Evolutionary conservation across 1,284 basidiomycete species (phyloP).

Genomic region (Ceratorhiza oryzae-sativae): DNA sequence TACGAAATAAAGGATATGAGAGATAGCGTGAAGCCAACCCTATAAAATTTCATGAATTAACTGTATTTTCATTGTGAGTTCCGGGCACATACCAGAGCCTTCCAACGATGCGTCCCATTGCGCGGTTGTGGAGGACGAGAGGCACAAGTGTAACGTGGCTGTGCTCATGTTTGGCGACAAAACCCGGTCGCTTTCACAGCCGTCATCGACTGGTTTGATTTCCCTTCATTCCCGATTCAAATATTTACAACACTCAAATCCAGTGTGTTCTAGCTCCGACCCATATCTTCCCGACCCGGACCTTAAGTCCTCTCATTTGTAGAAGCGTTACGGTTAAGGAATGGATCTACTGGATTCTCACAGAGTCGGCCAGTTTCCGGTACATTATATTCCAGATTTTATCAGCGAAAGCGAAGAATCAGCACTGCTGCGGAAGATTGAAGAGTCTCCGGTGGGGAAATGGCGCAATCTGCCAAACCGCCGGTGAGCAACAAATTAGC

Average conservation of each 20-base stretch:
- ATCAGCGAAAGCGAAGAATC: slow-evolving; percentile 79
- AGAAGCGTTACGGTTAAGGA: not conserved
- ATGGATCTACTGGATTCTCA: slow-evolving; percentile 33
- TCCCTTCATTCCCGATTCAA: too few species aligned
- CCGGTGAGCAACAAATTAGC: slow-evolving; percentile 58
- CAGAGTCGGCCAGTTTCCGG: slow-evolving; percentile 20
- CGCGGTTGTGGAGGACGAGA: not conserved
- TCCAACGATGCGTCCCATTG: slow-evolving; percentile 37
- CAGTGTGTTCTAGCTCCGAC: too few species aligned
- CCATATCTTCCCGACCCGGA: too few species aligned
- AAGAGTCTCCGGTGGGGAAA: slow-evolving; percentile 76
- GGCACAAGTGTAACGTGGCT: not conserved
- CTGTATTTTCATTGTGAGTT: too few species aligned
- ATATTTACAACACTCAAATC: too few species aligned
- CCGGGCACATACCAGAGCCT: slow-evolving; percentile 26
- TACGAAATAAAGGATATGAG: slow-evolving; percentile 91
- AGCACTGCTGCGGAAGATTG: slow-evolving; percentile 59
- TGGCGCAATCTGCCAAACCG: slow-evolving; percentile 86
- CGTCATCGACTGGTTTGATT: not conserved
- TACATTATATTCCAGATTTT: slow-evolving; percentile 77
- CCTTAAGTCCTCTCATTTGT: too few species aligned
- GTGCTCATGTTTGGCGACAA: not conserved
- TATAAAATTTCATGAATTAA: not conserved
- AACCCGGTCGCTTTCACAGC: not conserved
- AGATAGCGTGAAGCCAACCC: slow-evolving; percentile 72